phyloP scores from a whole-genome alignment of 139 green algal species.

The Diplosphaera chodatii region DNA sequence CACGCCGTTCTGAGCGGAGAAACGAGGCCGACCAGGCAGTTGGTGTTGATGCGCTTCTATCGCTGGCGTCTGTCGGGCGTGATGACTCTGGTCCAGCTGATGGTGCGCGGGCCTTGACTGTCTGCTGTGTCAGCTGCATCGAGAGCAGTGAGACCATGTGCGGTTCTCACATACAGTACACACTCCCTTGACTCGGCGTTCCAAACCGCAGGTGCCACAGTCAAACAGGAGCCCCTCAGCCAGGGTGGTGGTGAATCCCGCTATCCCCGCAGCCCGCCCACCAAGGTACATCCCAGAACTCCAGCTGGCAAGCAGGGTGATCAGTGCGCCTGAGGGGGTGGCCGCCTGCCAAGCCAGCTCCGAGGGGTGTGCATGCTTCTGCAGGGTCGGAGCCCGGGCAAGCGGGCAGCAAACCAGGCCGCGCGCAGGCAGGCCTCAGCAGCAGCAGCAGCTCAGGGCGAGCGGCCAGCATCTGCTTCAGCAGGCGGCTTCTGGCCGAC shows the following conservation, averaged over 20 bases:
- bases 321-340: too few species aligned
- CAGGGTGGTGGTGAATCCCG: neutral
- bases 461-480: neutral
- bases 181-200: too few species aligned
- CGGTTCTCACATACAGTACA: too few species aligned
- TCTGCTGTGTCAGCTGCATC: too few species aligned
- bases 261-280: neutral
- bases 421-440: too few species aligned
- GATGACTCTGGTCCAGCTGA: constrained; percentile 1
- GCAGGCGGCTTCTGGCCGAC: neutral
- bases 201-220: neutral
- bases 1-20: constrained; percentile 42
- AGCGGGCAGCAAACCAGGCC: neutral
- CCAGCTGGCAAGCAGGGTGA: too few species aligned
- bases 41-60: constrained; percentile 62
- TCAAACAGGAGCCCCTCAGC: neutral
- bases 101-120: neutral
- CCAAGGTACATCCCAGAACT: too few species aligned
- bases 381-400: neutral
- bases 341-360: too few species aligned
- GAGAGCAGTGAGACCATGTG: too few species aligned
- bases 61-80: constrained; percentile 40
- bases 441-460: neutral
- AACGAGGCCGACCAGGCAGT: constrained; percentile 27
- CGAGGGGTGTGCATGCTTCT: too few species aligned